Evolutionary conservation across 1,139 yeast species (phyloP).

Genomic region (Petasospora rhodanensis): DNA sequence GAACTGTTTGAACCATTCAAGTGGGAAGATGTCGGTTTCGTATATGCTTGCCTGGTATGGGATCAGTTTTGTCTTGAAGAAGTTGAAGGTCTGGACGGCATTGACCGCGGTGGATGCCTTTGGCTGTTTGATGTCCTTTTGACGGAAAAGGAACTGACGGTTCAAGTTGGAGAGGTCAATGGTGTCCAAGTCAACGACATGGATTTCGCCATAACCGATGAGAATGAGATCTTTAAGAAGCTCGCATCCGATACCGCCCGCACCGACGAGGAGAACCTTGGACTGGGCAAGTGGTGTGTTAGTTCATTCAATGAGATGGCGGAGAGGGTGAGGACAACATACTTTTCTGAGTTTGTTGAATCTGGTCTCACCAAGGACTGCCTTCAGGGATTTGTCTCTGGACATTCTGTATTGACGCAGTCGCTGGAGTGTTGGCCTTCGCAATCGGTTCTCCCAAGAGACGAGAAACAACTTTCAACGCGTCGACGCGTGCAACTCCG

Average conservation of each 20-base stretch:
- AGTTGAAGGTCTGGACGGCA: slow-evolving; percentile 78
- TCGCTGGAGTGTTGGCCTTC: neutral
- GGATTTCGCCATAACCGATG: slow-evolving; percentile 85
- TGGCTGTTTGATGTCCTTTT: slow-evolving; percentile 80
- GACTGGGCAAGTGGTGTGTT: slow-evolving; percentile 25
- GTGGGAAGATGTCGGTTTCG: slow-evolving; percentile 67
- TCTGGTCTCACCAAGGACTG: slow-evolving; percentile 15
- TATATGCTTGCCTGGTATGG: slow-evolving; percentile 89
- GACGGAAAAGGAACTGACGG: slow-evolving; percentile 86
- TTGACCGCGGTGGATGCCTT: slow-evolving; percentile 79
- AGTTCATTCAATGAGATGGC: too few species aligned
- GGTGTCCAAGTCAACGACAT: slow-evolving; percentile 90
- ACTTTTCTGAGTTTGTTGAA: slow-evolving; percentile 14
- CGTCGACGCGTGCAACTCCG: too few species aligned
- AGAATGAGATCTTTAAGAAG: slow-evolving; percentile 78
- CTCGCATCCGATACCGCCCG: slow-evolving; percentile 99
- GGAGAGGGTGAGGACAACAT: too few species aligned
- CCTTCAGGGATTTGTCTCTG: slow-evolving; percentile 14
- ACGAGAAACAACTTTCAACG: too few species aligned
- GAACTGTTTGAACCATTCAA: slow-evolving; percentile 79
- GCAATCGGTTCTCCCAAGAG: too few species aligned
- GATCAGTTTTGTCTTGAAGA: slow-evolving; percentile 56
- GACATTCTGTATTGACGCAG: slow-evolving; percentile 6
- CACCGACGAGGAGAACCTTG: slow-evolving; percentile 87
- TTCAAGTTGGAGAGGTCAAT: slow-evolving; percentile 88